Conservation (phyloP, 164 flowering plant species). For the Taxillus chinensis region DNA sequence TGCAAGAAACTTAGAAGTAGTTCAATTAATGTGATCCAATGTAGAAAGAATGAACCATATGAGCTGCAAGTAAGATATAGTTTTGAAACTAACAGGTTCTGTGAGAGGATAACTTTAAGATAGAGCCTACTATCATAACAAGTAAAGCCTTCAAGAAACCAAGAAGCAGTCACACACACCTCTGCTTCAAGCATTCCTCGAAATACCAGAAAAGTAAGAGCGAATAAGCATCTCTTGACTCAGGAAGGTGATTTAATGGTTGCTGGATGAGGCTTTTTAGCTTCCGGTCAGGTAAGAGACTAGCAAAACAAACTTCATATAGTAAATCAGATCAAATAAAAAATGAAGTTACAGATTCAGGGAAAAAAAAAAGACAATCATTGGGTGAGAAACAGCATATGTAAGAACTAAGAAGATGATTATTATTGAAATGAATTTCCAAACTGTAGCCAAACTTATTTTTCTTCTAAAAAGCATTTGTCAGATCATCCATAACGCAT, state of each 20-base stretch:
- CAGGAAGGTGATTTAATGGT: slow-evolving; percentile 71
- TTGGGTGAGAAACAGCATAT: not conserved
- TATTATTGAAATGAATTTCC: not conserved
- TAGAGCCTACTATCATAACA: no score
- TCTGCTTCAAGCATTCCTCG: slow-evolving; percentile 88
- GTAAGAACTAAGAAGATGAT: not conserved
- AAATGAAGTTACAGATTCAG: not conserved
- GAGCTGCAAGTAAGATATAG: not conserved
- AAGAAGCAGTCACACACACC: slow-evolving; percentile 31
- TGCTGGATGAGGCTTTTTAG: slow-evolving; percentile 67
- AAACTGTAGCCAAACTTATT: not conserved
- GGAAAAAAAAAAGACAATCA: not conserved
- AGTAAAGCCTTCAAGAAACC: not conserved
- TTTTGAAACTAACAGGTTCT: not conserved
- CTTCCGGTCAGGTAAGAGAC: slow-evolving; percentile 89
- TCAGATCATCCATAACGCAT: no score
- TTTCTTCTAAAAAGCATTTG: not conserved
- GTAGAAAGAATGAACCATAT: not conserved
- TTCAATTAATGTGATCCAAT: not conserved
- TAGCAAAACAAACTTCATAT: slow-evolving; percentile 18
- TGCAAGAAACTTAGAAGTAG: not conserved
- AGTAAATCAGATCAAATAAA: not conserved
- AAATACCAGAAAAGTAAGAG: slow-evolving; percentile 93
- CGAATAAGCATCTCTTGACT: slow-evolving; percentile 80
- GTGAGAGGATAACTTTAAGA: no score